Conservation (phyloP, 805 yeast genomes). For the Kluyveromyces nonfermentans region DNA sequence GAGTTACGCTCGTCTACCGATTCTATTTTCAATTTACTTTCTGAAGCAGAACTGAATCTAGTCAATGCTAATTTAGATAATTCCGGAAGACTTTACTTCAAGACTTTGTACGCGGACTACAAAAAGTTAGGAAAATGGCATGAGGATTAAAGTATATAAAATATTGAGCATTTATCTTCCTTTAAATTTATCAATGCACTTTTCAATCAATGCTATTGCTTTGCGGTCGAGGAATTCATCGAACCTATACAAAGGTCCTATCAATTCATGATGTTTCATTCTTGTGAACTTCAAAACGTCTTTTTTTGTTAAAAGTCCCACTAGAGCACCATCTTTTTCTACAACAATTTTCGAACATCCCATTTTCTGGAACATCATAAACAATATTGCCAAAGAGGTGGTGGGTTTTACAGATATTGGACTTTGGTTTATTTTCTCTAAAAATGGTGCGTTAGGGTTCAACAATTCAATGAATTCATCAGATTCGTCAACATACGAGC, state of each 20-base stretch:
- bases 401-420: slow-evolving; percentile 51
- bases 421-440: slow-evolving; percentile 37
- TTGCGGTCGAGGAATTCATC: slow-evolving; percentile 18
- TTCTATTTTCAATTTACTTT: slow-evolving; percentile 57
- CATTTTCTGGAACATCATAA: slow-evolving; percentile 61
- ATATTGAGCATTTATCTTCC: not conserved
- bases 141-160: slow-evolving; percentile 33
- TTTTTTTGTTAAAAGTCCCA: slow-evolving; percentile 78
- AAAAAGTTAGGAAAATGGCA: slow-evolving; percentile 76
- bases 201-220: not conserved
- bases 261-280: slow-evolving; percentile 18
- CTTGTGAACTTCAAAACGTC: slow-evolving; percentile 64
- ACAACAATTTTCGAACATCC: slow-evolving; percentile 74
- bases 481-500: not conserved
- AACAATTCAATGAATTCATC: not conserved
- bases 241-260: slow-evolving; percentile 21
- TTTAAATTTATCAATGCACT: slow-evolving; percentile 3
- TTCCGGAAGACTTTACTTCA: slow-evolving; percentile 60
- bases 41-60: slow-evolving; percentile 53
- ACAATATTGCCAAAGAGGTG: slow-evolving; percentile 49
- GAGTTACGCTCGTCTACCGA: slow-evolving; percentile 48
- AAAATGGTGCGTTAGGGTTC: not conserved
- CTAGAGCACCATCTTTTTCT: slow-evolving; percentile 48
- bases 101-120: slow-evolving; percentile 60
- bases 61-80: slow-evolving; percentile 58